Evolutionary conservation across 2,329 filamentous ascomycete species (phyloP), one percentile per base, ranked within the genome.

Genomic region (Westerdykella ornata): DNA sequence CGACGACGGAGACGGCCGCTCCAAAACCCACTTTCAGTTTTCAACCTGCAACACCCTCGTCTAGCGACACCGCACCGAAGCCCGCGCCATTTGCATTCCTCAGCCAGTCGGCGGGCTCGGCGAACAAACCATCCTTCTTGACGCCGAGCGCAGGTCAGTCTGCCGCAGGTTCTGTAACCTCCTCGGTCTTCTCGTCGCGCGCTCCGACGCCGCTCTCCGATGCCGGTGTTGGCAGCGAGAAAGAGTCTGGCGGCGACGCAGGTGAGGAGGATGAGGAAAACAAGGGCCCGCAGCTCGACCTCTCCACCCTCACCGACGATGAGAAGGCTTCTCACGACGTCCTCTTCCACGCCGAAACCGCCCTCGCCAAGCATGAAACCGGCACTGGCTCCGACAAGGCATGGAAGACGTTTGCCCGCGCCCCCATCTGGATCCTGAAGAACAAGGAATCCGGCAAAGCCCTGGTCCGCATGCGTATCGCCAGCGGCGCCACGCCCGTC

Each of bases 181-280:
- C 52, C 2, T 64, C 61, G 6, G 56, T 54, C 1, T 54, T 65
- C 32, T 59, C 60, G 4, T 65, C 64, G 3, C 64, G 64, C 19
- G 64, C 64, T 29, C 51, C 50, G 13, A 67, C 64, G 8, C 64
- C 64, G 7, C 38, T 58, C 6, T 65, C 64, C 5, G 64, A 64
- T 32, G 53, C 52, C 1, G 62, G 64, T 31, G 52, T 48, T 3
- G 22, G 22, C 22, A 63, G 49, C 35, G 57, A 45, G 5, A 47
- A 59, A 18, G 53, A 57, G 3, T 53, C 59, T 8, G 53, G 49
- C 13, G 54, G 49, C 16, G 45, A 44, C n/a, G 41, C 42, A 11
- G 48, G 45, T 13, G 58, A 60, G 3, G 53, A 60, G 2, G 59
- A 64, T 13, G 60, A 60, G 14, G 55, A 49, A n/a, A 41, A 45